Base-by-base conservation (phyloP, 176 grass and related monocot genomes). In the Juncus effusus region DNA sequence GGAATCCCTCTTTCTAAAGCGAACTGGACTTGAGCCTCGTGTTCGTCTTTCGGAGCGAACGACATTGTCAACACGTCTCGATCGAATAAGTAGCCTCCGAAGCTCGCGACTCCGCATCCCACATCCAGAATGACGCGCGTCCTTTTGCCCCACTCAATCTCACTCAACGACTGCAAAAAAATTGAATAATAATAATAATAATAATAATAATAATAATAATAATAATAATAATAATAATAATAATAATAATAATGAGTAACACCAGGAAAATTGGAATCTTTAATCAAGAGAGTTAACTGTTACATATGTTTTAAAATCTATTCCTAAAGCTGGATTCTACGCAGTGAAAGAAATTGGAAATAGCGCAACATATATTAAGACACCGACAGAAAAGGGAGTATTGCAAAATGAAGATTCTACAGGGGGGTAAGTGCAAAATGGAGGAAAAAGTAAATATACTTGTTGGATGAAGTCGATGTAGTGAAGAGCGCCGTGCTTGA, bases 1-100 rank as follows among this genome's bases (percentile, higher is more conserved):
- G 90, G 90, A 40, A 95, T 95, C 38, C 90, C 90, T 86, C 85
- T 90, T 74, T 95, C 90, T 35, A 95, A 83, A 40, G 86, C 90
- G 84, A 96, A 96, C 54, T 96, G 87, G 53, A 90, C 87, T 72
- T 96, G 87, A 42, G 91, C 84, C 54, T 96, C 91, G 58, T 87
- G 91, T 70, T 96, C 91, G 56, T 96, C 91, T 82, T 90, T 96
- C 3, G 91, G 87, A 56, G 91, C 91, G 59, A 90, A 85, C 16
- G 91, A 96, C 87, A 90, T 96, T 5, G 91, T 73, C 61, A 90
- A 58, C 53, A 85, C 91, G 59, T 87, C 79, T 81, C 83, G 87
- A 2, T 90, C 87, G 57, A 87, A 90, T 3, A 90, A 51, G 62
- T 87, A 90, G 15, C 87, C 91, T 11, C 91, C 91, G 70, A 96